Percentiles rank a stretch among this genome's conserved stretches.
Conservation (phyloP, 2,329 filamentous ascomycete genomes). For the Orbilia oligospora region DNA sequence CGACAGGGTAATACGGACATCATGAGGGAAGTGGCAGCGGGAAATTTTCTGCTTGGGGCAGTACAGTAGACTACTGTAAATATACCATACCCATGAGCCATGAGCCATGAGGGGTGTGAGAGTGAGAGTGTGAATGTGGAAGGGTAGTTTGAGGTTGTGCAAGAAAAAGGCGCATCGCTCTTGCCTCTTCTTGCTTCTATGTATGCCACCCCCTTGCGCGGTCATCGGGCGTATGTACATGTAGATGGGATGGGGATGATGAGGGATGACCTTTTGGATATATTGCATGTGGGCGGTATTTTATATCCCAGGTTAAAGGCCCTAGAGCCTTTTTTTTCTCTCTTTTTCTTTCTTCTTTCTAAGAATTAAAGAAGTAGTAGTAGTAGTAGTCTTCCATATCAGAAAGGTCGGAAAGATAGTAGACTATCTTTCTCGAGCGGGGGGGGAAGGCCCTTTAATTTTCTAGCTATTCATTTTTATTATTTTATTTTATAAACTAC, state of each 20-base stretch:
- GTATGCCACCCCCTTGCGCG: slow-evolving; percentile 16
- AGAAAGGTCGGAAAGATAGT: slow-evolving; percentile 51
- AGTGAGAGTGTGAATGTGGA: neutral
- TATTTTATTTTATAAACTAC: slow-evolving; percentile 10
- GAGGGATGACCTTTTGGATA: slow-evolving; percentile 22
- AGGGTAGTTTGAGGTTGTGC: slow-evolving; percentile 41
- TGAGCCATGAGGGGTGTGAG: too few relatives aligned
- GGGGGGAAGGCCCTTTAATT: slow-evolving; percentile 32
- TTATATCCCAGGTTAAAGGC: slow-evolving; percentile 39
- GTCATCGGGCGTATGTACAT: slow-evolving; percentile 25
- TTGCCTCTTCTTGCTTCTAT: slow-evolving; percentile 38
- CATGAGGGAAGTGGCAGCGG: slow-evolving; percentile 57
- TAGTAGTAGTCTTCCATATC: slow-evolving; percentile 36
- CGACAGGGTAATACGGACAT: slow-evolving; percentile 56
- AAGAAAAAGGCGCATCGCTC: slow-evolving; percentile 59
- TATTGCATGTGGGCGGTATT: slow-evolving; percentile 50
- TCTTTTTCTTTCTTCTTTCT: too few relatives aligned
- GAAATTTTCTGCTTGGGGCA: slow-evolving; percentile 42
- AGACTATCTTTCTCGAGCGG: slow-evolving; percentile 3
- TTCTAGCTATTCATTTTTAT: slow-evolving; percentile 10
- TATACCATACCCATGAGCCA: too few relatives aligned
- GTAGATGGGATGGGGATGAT: neutral
- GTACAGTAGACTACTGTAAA: neutral
- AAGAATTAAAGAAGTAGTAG: neutral
- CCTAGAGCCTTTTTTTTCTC: neutral